Evolutionary conservation across 345 rosid species (phyloP).

Genomic region (Dipteronia sinensis): DNA sequence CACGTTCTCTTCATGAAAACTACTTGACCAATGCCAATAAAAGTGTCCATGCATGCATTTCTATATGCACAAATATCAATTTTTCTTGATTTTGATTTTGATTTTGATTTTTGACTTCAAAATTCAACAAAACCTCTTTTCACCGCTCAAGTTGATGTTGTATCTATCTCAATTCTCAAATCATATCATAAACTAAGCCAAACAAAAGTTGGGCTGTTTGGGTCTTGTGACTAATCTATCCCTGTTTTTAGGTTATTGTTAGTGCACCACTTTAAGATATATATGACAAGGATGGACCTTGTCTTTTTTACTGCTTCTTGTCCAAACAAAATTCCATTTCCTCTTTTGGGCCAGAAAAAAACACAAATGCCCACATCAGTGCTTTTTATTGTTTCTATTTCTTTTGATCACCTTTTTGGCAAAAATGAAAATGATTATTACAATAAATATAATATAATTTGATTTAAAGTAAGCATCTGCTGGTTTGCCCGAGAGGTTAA

Average conservation of each 20-base stretch:
- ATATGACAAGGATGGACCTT: background rate
- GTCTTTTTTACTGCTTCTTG: background rate
- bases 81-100: background rate
- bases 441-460: background rate
- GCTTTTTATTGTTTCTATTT: background rate
- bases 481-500: constrained; percentile 71
- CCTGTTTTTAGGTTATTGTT: background rate
- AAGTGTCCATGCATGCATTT: too few species aligned
- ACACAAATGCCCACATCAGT: background rate
- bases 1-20: constrained; percentile 40
- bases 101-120: too few species aligned
- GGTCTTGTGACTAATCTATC: background rate
- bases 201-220: background rate
- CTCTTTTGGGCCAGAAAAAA: background rate
- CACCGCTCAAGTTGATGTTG: background rate
- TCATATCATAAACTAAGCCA: background rate
- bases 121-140: background rate
- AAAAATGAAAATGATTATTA: background rate
- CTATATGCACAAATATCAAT: background rate
- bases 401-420: background rate
- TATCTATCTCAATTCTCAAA: background rate
- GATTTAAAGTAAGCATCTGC: background rate
- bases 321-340: background rate
- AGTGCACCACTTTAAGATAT: background rate
- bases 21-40: background rate